Evolutionary conservation across 768 basidiomycete species (phyloP), one percentile per base, ranked within the genome.

Genomic region (Tricholoma saponaceum): DNA sequence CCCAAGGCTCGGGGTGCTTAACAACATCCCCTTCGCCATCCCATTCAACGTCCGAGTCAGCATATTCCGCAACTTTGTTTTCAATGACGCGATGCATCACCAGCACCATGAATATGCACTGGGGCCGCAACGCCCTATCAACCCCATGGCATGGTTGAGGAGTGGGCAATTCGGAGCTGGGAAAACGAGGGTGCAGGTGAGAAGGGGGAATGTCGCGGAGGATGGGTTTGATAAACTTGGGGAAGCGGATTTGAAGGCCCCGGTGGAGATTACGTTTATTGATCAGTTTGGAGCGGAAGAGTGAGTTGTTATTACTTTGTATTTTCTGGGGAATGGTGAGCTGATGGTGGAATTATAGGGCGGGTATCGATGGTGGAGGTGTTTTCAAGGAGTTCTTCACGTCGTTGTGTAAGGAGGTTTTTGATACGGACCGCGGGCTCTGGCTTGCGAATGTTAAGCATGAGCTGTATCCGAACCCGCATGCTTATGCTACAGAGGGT

Each of bases 311-410:
- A 5, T 47, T 49, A 18, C 23, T 43, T 35, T 41, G 50, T 46
- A 49, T 39, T 6, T 47, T 41, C 32, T 32, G 13, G 5, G 23
- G 25, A 32, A 4, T 26, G 2, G 18, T 14, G 13, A 41, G 18
- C 22, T 37, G 22, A n/a, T 32, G 46, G 14, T 55, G 46, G 20
- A 5, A 43, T 22, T 58, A 4, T 58, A 91, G 90, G 69, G 86
- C 88, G 16, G 96, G 95, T 0, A 96, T 98, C 30, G 96, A 98
- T 61, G 95, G 96, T 1, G 95, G 97, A 2, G 97, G 97, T 0
- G 87, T 98, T 4, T 98, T 97, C 79, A 99, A 98, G 69, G 97
- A 98, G 70, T 97, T 98, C 64, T 83, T 98, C 66, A 99, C 95
- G 1, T 92, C 89, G 13, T 71, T 99, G 16, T 88, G 87, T 57